Evolutionary conservation across 192 early-diverging fungal genomes (phyloP), one percentile per base, ranked within the genome.

Genomic region (Coemansia sp.): DNA sequence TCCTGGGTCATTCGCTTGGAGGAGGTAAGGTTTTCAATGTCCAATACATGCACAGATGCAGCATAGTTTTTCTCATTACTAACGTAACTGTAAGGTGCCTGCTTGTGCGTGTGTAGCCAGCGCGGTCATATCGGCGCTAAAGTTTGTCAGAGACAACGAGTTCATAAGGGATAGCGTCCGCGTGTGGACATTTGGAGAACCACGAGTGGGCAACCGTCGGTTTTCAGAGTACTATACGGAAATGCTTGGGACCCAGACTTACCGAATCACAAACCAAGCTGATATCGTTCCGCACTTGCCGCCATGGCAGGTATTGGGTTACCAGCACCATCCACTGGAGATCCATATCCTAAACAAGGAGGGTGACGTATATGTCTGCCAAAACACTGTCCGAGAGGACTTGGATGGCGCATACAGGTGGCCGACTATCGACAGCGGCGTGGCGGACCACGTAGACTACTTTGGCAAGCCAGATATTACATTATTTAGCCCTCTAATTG

Each of bases 151-250:
- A 29, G 80, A 83, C 29, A 78, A 72, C 46, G 69, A 72, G 21
- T 62, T 48, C n/a, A 36, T 45, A 19, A 83, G 69, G 48, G 68
- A 78, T 17, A 50, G 57, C 19, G 65, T 83, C 14, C 80, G 76
- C 5, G 80, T 83, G 60, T 83, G 80, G 80, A 83, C 80, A n/a
- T 83, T 83, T 66, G 80, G 80, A 29, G 63, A 83, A 39, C 80
- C 80, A 1, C 72, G 80, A 27, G 76, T 78, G 11, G 80, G 80
- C 7, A 83, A 83, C 53, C 69, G 73, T 8, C 51, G 32, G n/a
- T 83, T 83, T 57, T 53, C 70, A 29, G 80, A 83, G 46, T 72
- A 83, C 57, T 83, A 83, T 45, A 83, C 76, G 17, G 19, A 68
- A 50, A 45, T 83, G 32, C 62, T 83, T 4, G 80, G 80, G 6